phyloP scores from a whole-genome alignment of 768 basidiomycete species.

The Dentipellis sp. region DNA sequence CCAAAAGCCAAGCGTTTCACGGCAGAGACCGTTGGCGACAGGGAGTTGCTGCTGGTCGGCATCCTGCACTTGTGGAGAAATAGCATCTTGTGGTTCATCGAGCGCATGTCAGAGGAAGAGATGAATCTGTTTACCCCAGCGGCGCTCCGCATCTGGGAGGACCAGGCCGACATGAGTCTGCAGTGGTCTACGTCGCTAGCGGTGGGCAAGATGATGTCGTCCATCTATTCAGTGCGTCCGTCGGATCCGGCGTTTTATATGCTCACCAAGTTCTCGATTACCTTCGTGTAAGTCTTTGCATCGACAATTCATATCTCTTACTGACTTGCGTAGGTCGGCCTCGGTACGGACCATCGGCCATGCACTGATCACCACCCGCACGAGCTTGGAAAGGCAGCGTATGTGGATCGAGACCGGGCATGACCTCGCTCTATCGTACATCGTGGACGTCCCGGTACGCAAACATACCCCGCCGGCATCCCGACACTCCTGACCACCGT shows the following conservation, averaged over 20 bases:
- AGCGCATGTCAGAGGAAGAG: conserved; percentile 31
- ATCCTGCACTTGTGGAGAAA: conserved; percentile 64
- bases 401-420: conserved; percentile 53
- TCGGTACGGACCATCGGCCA: conserved; percentile 38
- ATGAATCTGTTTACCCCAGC: conserved; percentile 38
- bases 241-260: conserved; percentile 26
- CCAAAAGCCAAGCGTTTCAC: conserved; percentile 55
- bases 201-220: conserved; percentile 35
- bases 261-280: neutral
- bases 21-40: conserved; percentile 52
- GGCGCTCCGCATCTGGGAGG: conserved; percentile 48
- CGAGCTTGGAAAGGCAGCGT: conserved; percentile 52
- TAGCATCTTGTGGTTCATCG: conserved; percentile 44
- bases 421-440: conserved; percentile 45
- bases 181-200: conserved; percentile 52
- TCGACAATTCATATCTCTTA: no score
- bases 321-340: conserved; percentile 16
- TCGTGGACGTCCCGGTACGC: conserved; percentile 2
- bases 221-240: conserved; percentile 33
- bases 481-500: neutral
- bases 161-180: conserved; percentile 52
- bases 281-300: neutral
- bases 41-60: conserved; percentile 60
- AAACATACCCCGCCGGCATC: neutral
- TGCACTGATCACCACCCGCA: conserved; percentile 50